Percentiles rank a stretch among this genome's conserved stretches.
Conservation (phyloP, 805 yeast species). For the Wickerhamiella alocasiicola region DNA sequence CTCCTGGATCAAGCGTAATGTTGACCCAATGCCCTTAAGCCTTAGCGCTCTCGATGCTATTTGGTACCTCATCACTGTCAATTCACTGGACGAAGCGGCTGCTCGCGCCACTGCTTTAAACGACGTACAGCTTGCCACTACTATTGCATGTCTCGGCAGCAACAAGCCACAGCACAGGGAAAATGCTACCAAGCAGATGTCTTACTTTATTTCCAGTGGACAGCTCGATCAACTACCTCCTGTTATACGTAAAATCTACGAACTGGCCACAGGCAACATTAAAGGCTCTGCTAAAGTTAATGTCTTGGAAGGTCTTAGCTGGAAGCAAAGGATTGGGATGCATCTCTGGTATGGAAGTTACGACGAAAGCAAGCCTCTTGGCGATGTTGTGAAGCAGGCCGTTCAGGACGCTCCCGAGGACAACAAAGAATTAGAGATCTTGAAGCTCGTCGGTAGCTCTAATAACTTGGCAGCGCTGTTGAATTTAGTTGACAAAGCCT, state of each 20-base stretch:
- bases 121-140: slow-evolving; percentile 57
- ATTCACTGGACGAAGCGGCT: slow-evolving; percentile 52
- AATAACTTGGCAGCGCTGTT: slow-evolving; percentile 13
- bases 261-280: slow-evolving; percentile 39
- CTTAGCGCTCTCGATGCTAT: slow-evolving; percentile 1
- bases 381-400: slow-evolving; percentile 9
- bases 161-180: slow-evolving; percentile 33
- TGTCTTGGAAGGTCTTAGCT: slow-evolving; percentile 37
- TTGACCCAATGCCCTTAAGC: not conserved
- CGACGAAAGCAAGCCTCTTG: not conserved
- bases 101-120: slow-evolving; percentile 45
- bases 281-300: slow-evolving; percentile 24
- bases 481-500: slow-evolving; percentile 12
- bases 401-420: slow-evolving; percentile 6
- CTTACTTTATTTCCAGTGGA: slow-evolving; percentile 46
- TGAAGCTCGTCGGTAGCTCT: slow-evolving; percentile 13
- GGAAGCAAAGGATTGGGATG: slow-evolving; percentile 53
- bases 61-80: slow-evolving; percentile 27
- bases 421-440: slow-evolving; percentile 16
- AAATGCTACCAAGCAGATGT: slow-evolving; percentile 50
- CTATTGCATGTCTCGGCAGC: slow-evolving; percentile 60
- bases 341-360: slow-evolving; percentile 45
- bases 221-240: slow-evolving; percentile 38
- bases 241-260: slow-evolving; percentile 46
- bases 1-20: slow-evolving; percentile 1